These are phyloP conservation scores for Monosporascus cannonballus DNA, from an alignment of 2,329 filamentous ascomycete species.

Conservation along the genomic window DNA sequence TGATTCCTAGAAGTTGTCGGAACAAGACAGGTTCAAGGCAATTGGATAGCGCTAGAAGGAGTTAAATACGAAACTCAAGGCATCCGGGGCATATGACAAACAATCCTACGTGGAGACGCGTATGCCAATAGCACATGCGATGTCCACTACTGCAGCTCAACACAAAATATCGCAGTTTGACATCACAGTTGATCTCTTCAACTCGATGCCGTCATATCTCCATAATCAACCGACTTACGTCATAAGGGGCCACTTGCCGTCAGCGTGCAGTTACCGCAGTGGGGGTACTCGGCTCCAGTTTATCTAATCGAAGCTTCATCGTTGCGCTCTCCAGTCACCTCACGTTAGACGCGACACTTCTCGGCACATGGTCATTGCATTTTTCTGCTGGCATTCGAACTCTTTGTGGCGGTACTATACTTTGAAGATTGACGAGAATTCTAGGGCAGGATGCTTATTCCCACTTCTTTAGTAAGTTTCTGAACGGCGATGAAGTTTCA, in stretches of 20 bases:
- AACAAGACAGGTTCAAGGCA: not conserved
- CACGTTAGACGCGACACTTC: too few species aligned
- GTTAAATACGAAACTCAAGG: slow-evolving; percentile 8
- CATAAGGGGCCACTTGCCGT: not conserved
- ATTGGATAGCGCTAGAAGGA: not conserved
- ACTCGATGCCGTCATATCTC: not conserved
- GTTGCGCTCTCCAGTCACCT: too few species aligned
- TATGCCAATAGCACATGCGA: not conserved
- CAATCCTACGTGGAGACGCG: not conserved
- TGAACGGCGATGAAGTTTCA: too few species aligned
- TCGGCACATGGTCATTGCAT: too few species aligned
- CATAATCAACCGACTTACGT: not conserved
- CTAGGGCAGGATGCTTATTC: too few species aligned
- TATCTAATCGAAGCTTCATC: not conserved
- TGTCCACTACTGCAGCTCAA: not conserved
- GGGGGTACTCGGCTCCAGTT: not conserved
- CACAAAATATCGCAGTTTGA: not conserved
- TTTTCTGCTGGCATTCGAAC: too few species aligned
- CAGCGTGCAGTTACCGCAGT: not conserved
- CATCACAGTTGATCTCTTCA: not conserved
- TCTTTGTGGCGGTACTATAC: too few species aligned
- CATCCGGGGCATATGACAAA: not conserved
- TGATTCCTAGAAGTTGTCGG: slow-evolving; percentile 1
- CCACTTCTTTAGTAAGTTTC: too few species aligned
- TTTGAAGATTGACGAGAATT: too few species aligned